Evolutionary conservation across 2,329 filamentous ascomycete genomes (phyloP), one percentile per base, ranked within the genome.

Genomic region (Teratosphaeria gauchensis): DNA sequence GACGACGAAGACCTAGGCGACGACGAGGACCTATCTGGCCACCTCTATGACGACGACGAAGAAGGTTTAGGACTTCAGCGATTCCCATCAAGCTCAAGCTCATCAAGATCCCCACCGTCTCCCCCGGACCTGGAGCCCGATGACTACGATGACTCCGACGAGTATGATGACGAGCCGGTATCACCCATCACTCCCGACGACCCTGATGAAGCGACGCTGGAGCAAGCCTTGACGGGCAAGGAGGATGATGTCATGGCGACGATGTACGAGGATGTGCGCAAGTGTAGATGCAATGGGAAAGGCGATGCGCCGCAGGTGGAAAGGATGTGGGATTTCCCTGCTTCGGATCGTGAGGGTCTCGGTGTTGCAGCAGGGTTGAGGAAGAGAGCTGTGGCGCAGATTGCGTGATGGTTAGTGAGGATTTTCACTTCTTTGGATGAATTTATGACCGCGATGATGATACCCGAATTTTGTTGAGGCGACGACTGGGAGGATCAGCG

Each of bases 301-400:
- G 60, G 61, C 7, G 60, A 66, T 33, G 65, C 67, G 19, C 68
- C 68, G 24, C 56, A 38, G 11, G 62, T 71, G 38, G 63, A 66
- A 24, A 63, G 65, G 42, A 63, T 72, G 55, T 72, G 70, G 70
- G 65, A 68, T 55, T 54, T 72, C 24, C 66, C 69, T 21, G 56
- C 57, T 12, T 58, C 63, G 48, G 56, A 63, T 51, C 64, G 62
- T 52, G 59, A 63, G 21, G 66, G 66, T 8, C 59, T 69, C 31
- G 42, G 42, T 4, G n/a, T 21, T 11, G 42, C 42, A 21, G 42
- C 42, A 21, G 42, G 42, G 42, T 21, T 48, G 42, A 24, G 21
- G 42, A 68, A 63, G 28, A 58, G 66, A 55, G 66, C 65, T 7
- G 63, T 71, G 53, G 68, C 66, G 21, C 61, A 68, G 53, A 60